Base-by-base conservation (phyloP, 1,284 basidiomycete genomes). In the Paramarasmius palmivorus region DNA sequence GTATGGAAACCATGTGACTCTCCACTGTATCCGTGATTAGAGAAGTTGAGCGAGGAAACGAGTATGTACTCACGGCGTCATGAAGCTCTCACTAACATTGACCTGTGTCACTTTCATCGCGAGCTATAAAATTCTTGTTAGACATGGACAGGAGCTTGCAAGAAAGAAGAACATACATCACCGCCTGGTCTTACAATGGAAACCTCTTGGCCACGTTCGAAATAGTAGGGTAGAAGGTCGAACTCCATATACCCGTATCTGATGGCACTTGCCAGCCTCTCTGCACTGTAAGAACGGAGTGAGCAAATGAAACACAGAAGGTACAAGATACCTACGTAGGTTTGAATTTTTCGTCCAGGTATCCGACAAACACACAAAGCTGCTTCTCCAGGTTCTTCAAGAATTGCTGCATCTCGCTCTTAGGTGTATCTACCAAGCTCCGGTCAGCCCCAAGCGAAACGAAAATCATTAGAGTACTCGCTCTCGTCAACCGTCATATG, bases 361-460 rank as follows among this genome's bases (percentile, higher is more conserved):
- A 44, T 14, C 20, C 41, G n/a, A 44, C 15, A 14, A 44, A 25
- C 2, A 44, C 41, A 19, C 25, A 23, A 22, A 44, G 41, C 25
- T 44, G 41, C 15, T 44, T 44, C 23, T 44, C 41, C 12, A 44
- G 20, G n/a, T 44, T n/a, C 41, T 44, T 44, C 20, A 44, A 22
- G 23, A 23, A 44, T 9, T 44, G 19, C 10, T 44, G 3, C n/a
- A 44, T 19, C 25, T 46, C 44, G 14, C 8, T 14, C 15, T 29
- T 29, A 14, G 44, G 44, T 29, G 44, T 46, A 8, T 17, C 44
- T 46, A 29, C 15, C 15, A 15, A 15, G 7, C 25, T 4, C 17
- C 12, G 15, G 22, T 26, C 23, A 22, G 42, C 7, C 23, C 14
- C 5, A 3, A 14, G 29, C n/a, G 17, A 45, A 15, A 17, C 10